Evolutionary conservation across 345 rosid genomes (phyloP).

Genomic region (Lumnitzera racemosa): DNA sequence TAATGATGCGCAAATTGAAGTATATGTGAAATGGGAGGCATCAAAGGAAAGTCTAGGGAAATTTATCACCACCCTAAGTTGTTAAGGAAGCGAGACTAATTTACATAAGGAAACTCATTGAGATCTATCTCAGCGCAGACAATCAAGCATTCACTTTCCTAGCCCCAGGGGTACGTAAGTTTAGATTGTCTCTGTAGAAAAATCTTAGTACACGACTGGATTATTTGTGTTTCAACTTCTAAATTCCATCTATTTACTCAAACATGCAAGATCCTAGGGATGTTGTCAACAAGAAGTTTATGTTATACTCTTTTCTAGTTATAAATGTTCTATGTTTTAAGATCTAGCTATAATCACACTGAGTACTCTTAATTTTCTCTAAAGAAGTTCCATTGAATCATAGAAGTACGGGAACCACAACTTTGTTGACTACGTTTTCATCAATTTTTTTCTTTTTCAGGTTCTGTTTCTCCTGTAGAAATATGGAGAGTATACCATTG

Average conservation of each 20-base stretch:
- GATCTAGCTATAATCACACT: no score
- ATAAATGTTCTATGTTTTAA: no score
- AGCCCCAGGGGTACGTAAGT: slow-evolving; percentile 40
- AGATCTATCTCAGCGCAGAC: slow-evolving; percentile 55
- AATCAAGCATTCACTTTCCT: slow-evolving; percentile 48
- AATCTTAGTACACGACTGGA: background rate
- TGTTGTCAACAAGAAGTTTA: slow-evolving; percentile 4
- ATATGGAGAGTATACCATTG: no score
- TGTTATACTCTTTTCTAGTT: no score
- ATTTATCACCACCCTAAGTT: slow-evolving; percentile 46
- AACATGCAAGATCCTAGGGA: slow-evolving; percentile 51
- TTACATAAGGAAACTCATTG: slow-evolving; percentile 65
- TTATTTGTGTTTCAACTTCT: no score
- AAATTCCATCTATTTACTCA: background rate
- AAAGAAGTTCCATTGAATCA: no score
- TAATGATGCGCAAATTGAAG: slow-evolving; percentile 32
- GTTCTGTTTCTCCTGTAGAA: no score
- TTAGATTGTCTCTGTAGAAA: background rate
- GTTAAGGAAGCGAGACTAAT: slow-evolving; percentile 48
- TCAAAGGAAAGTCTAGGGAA: slow-evolving; percentile 39
- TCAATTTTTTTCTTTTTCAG: no score
- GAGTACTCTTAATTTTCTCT: no score
- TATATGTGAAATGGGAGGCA: slow-evolving; percentile 59
- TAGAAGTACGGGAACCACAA: no score
- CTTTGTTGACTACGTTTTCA: no score